Evolutionary conservation across 352 stramenopile species (phyloP), one percentile per base, ranked within the genome.

Genomic region (Phytophthora pluvialis): DNA sequence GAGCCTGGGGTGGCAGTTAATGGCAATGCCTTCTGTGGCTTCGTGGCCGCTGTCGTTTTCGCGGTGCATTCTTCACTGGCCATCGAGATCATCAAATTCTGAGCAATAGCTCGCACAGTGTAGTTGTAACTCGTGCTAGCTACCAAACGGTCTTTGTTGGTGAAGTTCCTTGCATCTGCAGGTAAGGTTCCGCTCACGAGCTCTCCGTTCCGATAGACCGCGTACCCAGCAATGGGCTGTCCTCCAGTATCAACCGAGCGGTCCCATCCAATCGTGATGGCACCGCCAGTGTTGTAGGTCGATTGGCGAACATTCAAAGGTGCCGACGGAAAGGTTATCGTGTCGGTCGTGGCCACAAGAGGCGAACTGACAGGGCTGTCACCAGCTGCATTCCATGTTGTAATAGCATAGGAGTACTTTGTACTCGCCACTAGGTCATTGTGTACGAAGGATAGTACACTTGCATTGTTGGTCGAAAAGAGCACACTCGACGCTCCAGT

Each of bases 181-280:
- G 52, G 26, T 3, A 86, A 46, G 0, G 74, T 69, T 3, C 61
- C 49, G 3, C 55, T 67, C 11, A 90, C 55, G 0, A 60, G 12
- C 0, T 40, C 56, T 8, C 76, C 75, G 40, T 90, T 75, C 8
- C 81, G 78, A 56, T 89, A 90, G 0, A 92, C 47, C 60, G 64
- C 77, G 38, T 88, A 92, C 2, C 61, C 60, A 11, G 29, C 56
- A 4, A 92, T 70, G 0, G 76, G 66, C 15, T 84, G 72, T 0
- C 83, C 83, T 5, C 83, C 83, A 2, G 73, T 73, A 32, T 92
- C 83, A n/a, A 85, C 32, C 0, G 80, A 77, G 3, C 63, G 72
- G 31, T 81, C 66, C 83, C 83, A 92, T 5, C 68, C 77, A 26
- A 90, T 78, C 35, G 77, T 50, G n/a, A 92, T 74, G 1, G 80